Percentiles rank a stretch among this genome's conserved stretches.
Evolutionary conservation across 768 basidiomycete species (phyloP).

Genomic region (Amylocystis lapponica): DNA sequence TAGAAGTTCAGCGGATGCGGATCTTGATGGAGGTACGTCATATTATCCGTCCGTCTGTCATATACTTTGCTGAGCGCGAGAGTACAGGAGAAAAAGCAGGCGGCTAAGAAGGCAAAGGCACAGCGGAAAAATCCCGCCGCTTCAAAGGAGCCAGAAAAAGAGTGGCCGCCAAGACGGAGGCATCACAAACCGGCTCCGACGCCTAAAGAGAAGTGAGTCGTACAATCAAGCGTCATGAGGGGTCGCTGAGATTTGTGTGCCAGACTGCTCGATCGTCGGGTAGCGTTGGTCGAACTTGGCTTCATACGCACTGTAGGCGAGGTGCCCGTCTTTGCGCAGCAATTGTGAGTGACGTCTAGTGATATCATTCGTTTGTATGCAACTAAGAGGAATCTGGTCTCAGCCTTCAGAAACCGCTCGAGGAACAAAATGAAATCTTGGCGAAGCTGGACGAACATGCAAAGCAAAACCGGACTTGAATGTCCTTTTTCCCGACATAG

Average conservation of each 20-base stretch:
- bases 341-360: slow-evolving; percentile 58
- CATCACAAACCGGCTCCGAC: slow-evolving; percentile 47
- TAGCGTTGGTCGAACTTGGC: slow-evolving; percentile 57
- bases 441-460: slow-evolving; percentile 16
- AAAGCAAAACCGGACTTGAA: background rate
- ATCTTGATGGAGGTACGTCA: slow-evolving; percentile 42
- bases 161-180: slow-evolving; percentile 62
- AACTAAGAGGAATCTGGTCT: too few species aligned
- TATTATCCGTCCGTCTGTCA: background rate
- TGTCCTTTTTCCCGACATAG: too few species aligned
- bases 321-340: slow-evolving; percentile 46
- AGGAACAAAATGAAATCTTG: slow-evolving; percentile 20
- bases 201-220: slow-evolving; percentile 45
- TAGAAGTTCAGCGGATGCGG: slow-evolving; percentile 60
- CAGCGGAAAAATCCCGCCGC: slow-evolving; percentile 9
- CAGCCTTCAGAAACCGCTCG: slow-evolving; percentile 17
- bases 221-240: too few species aligned
- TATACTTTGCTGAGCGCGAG: slow-evolving; percentile 7
- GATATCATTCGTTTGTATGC: background rate
- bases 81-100: slow-evolving; percentile 12
- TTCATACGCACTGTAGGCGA: slow-evolving; percentile 49
- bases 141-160: slow-evolving; percentile 28
- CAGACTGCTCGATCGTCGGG: too few species aligned
- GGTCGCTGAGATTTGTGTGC: too few species aligned
- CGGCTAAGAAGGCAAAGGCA: slow-evolving; percentile 13